Conservation (phyloP, 768 basidiomycete species). For the Arthromyces matolae region DNA sequence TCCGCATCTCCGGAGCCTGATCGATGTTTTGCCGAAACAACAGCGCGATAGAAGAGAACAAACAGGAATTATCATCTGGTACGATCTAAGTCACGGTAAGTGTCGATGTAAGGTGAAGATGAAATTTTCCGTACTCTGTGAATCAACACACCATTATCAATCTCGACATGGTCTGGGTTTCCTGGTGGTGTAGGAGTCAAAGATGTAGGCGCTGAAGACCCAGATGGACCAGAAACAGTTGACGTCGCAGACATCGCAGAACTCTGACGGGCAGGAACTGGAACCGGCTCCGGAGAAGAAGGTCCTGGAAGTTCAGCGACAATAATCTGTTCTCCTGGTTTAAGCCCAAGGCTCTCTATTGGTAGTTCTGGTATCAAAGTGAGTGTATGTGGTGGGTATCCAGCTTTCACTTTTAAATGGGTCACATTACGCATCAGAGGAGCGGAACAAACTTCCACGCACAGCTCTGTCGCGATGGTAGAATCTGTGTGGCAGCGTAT, state of each 20-base stretch:
- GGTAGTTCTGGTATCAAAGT: slow-evolving; percentile 72
- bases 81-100: slow-evolving; percentile 40
- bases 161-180: slow-evolving; percentile 57
- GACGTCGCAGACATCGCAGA: slow-evolving; percentile 13
- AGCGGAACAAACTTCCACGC: too few relatives aligned
- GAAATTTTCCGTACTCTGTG: slow-evolving; percentile 50
- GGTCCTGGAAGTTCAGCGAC: slow-evolving; percentile 45
- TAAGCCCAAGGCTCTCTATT: slow-evolving; percentile 71
- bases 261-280: slow-evolving; percentile 3
- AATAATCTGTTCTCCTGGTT: slow-evolving; percentile 82
- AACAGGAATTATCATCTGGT: slow-evolving; percentile 96
- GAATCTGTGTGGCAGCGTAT: slow-evolving; percentile 60
- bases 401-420: slow-evolving; percentile 63
- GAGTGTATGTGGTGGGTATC: slow-evolving; percentile 80
- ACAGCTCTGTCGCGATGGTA: slow-evolving; percentile 77
- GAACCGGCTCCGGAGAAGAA: slow-evolving; percentile 18
- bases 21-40: slow-evolving; percentile 80
- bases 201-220: background rate
- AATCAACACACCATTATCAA: slow-evolving; percentile 64
- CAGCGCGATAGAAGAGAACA: slow-evolving; percentile 84
- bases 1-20: slow-evolving; percentile 67
- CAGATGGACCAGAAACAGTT: slow-evolving; percentile 3
- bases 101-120: background rate
- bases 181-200: slow-evolving; percentile 12
- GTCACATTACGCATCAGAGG: background rate